A percentile compares a stretch with the other conserved stretches of the same genome.
phyloP scores from a whole-genome alignment of 148 eudicot species.

The Fallopia convolvulus region DNA sequence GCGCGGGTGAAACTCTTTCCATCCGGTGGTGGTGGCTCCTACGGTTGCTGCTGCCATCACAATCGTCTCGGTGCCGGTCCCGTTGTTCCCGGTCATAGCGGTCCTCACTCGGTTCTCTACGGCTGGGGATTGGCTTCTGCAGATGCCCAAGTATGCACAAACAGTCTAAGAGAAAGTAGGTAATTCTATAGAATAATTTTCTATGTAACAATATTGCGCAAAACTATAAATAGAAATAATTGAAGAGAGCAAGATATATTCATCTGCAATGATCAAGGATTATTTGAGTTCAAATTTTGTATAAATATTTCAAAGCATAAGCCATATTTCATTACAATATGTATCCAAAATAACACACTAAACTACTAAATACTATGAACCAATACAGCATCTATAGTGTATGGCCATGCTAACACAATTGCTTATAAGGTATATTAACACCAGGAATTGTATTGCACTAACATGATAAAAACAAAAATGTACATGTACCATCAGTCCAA shows the following conservation, averaged over 20 bases:
- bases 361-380: neutral
- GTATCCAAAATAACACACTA: neutral
- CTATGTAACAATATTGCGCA: too few species aligned
- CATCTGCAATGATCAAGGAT: neutral
- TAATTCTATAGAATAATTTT: neutral
- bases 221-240: neutral
- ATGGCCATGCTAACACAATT: neutral
- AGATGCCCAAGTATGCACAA: slow-evolving; percentile 5
- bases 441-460: neutral
- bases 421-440: neutral
- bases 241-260: neutral
- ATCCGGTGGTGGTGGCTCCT: slow-evolving; percentile 32
- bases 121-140: slow-evolving; percentile 35
- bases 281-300: neutral
- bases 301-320: neutral
- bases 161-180: neutral
- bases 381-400: neutral
- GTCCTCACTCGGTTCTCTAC: slow-evolving; percentile 26
- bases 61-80: slow-evolving; percentile 17
- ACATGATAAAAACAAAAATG: neutral
- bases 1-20: slow-evolving; percentile 34
- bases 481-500: neutral
- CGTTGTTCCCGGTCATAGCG: slow-evolving; percentile 18
- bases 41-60: slow-evolving; percentile 7
- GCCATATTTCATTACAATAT: neutral